phyloP scores from a whole-genome alignment of 441 rosid genomes.

The Gossypium davidsonii region DNA sequence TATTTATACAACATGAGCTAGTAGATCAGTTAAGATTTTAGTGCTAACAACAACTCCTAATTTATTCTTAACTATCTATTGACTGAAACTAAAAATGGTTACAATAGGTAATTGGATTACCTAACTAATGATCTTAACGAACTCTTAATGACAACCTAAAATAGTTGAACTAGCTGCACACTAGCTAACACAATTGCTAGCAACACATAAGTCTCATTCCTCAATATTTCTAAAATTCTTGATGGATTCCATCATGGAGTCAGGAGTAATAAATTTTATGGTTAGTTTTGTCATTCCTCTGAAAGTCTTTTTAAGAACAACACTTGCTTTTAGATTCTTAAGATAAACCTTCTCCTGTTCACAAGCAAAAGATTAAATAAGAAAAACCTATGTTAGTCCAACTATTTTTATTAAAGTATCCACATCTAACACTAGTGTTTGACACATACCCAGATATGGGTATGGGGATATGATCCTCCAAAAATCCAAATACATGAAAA shows the following conservation, averaged over 20 bases:
- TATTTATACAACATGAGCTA: too few species aligned
- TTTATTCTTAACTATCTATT: too few species aligned
- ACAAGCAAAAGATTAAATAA: neutral
- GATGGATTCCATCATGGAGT: slow-evolving; percentile 44
- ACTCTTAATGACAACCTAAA: too few species aligned
- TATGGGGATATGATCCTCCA: neutral
- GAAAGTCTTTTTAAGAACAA: slow-evolving; percentile 50
- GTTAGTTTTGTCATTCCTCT: slow-evolving; percentile 58
- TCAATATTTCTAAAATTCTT: slow-evolving; percentile 39
- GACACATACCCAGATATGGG: neutral
- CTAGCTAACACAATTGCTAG: too few species aligned
- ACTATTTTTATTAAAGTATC: neutral
- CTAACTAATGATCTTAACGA: too few species aligned
- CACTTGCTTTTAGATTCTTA: slow-evolving; percentile 61
- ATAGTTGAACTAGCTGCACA: too few species aligned
- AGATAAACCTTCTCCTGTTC: slow-evolving; percentile 61
- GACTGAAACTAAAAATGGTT: too few species aligned
- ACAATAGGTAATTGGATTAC: too few species aligned
- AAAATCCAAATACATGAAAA: neutral
- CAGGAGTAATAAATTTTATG: slow-evolving; percentile 40
- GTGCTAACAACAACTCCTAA: too few species aligned
- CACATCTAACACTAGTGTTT: neutral
- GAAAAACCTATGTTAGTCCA: neutral
- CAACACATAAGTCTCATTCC: too few species aligned
- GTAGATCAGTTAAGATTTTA: too few species aligned